Percentiles rank a stretch among this genome's conserved stretches.
These are phyloP conservation scores for Canna indica DNA, from an alignment of 176 grass and related monocot species.

Conservation along the genomic window DNA sequence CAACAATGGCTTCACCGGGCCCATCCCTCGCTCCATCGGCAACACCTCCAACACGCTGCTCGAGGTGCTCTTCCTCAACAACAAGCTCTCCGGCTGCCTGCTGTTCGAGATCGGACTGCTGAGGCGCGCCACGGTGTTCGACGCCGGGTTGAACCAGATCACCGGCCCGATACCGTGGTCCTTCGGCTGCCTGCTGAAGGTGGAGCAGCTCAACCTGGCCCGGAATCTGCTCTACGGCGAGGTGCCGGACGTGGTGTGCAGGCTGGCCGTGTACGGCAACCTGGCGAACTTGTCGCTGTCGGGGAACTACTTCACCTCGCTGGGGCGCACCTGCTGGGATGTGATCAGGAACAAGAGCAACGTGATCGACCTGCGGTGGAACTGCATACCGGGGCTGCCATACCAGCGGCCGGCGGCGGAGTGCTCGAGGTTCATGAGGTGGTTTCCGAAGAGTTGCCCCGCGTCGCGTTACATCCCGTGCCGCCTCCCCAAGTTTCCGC, in stretches of 20 bases:
- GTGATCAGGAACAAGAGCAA: neutral
- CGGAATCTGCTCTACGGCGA: constrained; percentile 17
- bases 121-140: constrained; percentile 4
- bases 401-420: neutral
- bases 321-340: neutral
- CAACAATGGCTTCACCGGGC: constrained; percentile 17
- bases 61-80: constrained; percentile 15
- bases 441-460: neutral
- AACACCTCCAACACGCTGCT: neutral
- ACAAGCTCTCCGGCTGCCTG: constrained; percentile 3
- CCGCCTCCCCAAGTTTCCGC: neutral
- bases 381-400: constrained; percentile 12
- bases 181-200: constrained; percentile 3
- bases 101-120: constrained; percentile 9
- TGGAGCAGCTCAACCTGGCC: constrained; percentile 21
- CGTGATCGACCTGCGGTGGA: constrained; percentile 11
- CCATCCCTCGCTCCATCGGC: constrained; percentile 5
- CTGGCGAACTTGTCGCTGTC: constrained; percentile 12
- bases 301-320: constrained; percentile 17
- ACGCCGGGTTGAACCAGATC: constrained; percentile 4
- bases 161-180: constrained; percentile 11
- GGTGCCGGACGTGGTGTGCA: constrained; percentile 19
- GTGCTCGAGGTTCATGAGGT: neutral
- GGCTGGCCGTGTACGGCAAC: constrained; percentile 1
- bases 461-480: neutral